Base-by-base conservation (phyloP, 371 early-diverging fungal species). In the Mucor plumbeus region DNA sequence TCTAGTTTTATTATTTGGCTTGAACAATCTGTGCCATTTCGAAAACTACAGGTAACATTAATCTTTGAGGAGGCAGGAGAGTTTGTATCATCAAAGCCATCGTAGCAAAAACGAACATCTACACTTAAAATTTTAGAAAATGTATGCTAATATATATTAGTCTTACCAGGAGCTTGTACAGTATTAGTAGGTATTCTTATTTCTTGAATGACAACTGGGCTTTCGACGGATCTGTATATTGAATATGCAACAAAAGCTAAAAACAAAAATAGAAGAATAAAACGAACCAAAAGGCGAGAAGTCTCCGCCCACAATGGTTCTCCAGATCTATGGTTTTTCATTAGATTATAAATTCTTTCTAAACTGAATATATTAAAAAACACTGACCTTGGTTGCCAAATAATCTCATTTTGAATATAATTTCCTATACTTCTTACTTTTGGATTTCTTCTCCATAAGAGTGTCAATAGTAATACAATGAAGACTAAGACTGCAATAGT, bases 231-330 rank as follows among this genome's bases (percentile, higher is more conserved):
- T 39, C 39, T 58, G 19, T 31, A 48, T 3, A 65, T 50, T 4
- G 48, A 26, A 10, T 58, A 65, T 13, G 60, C 53, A 13, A 73
- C 69, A 14, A 75, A 59, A 7, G 61, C 63, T 11, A 67, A 41
- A 47, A 75, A 71, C 6, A 71, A 38, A 11, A 59, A 43, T 4
- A 65, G 11, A 7, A 65, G 35, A 39, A 65, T 59, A 1, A 75
- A 35, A 5, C 75, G 60, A 35, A 72, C 70, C 31, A 75, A 39
- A 4, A 75, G 54, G 3, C 78, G 68, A 4, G 70, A 35, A 1
- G 70, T 62, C 48, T 78, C 78, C 10, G 78, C 76, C 78, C 78
- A 78, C 7, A 73, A 40, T 7, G 78, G 78, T 47, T 78, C 78
- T 6, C 78, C 78, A 0, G 73, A 63, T 40, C 78, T 78, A 61